These are phyloP conservation scores for Alternaria panax DNA, from an alignment of 2,329 filamentous ascomycete species.

Conservation along the genomic window DNA sequence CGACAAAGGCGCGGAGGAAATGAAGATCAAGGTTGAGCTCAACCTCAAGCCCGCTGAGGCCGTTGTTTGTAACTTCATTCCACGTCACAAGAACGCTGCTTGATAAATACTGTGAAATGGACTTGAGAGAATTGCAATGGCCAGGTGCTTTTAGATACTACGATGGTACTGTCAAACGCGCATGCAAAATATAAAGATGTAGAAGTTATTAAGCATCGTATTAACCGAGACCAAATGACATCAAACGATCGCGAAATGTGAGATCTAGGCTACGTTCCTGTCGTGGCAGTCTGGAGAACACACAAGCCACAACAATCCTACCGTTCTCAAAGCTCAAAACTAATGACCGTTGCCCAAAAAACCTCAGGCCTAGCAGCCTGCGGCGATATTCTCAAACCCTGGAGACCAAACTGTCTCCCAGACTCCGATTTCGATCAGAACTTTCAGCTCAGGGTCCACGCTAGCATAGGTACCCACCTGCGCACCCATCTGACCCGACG, in stretches of 20 bases:
- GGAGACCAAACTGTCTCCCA: neutral
- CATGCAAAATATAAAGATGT: neutral
- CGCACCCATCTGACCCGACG: neutral
- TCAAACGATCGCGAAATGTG: too few relatives aligned
- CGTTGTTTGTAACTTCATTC: slow-evolving; percentile 8
- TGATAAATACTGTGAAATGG: neutral
- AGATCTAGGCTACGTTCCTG: neutral
- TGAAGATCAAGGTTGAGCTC: slow-evolving; percentile 16
- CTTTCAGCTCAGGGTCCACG: neutral
- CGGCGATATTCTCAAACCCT: too few relatives aligned
- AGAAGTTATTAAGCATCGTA: too few relatives aligned
- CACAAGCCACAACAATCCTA: too few relatives aligned
- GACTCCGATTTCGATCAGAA: neutral
- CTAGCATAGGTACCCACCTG: neutral
- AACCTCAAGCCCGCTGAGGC: slow-evolving; percentile 13
- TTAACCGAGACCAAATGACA: too few relatives aligned
- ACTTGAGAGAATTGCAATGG: neutral
- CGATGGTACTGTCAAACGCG: neutral
- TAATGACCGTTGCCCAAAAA: too few relatives aligned
- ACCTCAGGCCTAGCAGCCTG: too few relatives aligned
- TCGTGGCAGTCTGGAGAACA: neutral
- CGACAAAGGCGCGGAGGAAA: slow-evolving; percentile 3
- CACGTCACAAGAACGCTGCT: slow-evolving; percentile 1
- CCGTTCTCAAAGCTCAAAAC: too few relatives aligned
- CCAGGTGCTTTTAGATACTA: neutral